These are phyloP conservation scores for Recurvomyces mirabilis DNA, from an alignment of 495 filamentous ascomycete species.

Conservation along the genomic window DNA sequence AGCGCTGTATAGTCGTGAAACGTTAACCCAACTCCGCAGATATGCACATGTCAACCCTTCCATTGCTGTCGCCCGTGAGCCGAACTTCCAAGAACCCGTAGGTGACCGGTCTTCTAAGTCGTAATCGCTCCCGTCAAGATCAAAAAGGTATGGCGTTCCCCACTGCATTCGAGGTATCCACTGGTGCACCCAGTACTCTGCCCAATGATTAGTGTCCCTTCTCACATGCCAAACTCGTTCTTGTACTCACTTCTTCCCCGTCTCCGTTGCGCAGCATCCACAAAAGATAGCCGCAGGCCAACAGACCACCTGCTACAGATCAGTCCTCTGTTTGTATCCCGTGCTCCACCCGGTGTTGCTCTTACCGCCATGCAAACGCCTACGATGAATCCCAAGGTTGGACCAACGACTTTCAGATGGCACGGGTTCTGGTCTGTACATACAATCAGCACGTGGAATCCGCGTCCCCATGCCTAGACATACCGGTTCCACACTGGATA, in stretches of 20 bases:
- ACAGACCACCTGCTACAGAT: conserved; percentile 8
- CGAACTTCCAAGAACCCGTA: no score
- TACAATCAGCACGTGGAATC: neutral
- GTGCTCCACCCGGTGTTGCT: neutral
- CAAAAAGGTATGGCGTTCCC: conserved; percentile 19
- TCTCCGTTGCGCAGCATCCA: conserved; percentile 18
- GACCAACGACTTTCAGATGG: conserved; percentile 17
- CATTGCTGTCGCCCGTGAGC: no score
- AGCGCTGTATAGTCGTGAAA: no score
- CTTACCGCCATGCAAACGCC: conserved; percentile 16
- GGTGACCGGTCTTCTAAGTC: no score
- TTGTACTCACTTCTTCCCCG: conserved; percentile 15
- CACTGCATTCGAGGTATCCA: conserved; percentile 3
- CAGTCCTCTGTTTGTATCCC: neutral
- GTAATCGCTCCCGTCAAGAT: neutral
- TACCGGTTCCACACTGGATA: conserved; percentile 18
- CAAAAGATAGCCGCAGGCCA: conserved; percentile 18
- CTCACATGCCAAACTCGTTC: neutral
- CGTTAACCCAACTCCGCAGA: no score
- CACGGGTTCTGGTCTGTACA: conserved; percentile 15
- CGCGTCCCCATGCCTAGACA: neutral
- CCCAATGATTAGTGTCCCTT: neutral
- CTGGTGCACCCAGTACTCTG: conserved; percentile 16
- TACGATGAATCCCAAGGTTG: conserved; percentile 14
- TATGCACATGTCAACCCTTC: no score